Conservation (phyloP, 2,329 filamentous ascomycete species). For the Penicillium sp. region DNA sequence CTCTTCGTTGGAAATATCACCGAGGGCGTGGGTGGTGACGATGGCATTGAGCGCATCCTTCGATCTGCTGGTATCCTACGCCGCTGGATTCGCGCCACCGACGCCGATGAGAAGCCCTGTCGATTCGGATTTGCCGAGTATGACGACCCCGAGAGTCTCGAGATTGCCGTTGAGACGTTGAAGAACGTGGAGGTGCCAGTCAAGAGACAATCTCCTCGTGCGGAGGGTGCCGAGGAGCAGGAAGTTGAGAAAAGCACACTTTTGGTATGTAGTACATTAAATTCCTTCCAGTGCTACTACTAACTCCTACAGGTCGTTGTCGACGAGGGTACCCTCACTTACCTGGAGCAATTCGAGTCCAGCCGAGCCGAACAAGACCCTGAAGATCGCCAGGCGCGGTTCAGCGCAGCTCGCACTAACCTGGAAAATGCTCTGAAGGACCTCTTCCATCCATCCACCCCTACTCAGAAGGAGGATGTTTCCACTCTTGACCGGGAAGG, state of each 20-base stretch:
- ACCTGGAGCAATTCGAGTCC: conserved; percentile 78
- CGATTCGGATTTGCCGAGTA: conserved; percentile 96
- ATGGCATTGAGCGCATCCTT: conserved; percentile 76
- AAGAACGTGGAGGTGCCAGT: conserved; percentile 78
- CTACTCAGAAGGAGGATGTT: conserved; percentile 46
- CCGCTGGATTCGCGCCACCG: conserved; percentile 78
- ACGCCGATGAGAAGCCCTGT: conserved; percentile 77
- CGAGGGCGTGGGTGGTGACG: conserved; percentile 73
- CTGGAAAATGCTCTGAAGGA: conserved; percentile 69
- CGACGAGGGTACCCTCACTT: conserved; percentile 79
- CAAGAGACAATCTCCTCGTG: conserved; percentile 64
- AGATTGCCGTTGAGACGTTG: conserved; percentile 80
- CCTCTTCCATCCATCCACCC: conserved; percentile 67
- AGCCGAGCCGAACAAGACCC: conserved; percentile 64
- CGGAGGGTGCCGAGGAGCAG: conserved; percentile 47
- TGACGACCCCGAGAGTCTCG: conserved; percentile 85
- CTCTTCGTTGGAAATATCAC: conserved; percentile 88
- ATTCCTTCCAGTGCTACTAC: not conserved
- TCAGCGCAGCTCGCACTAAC: conserved; percentile 68
- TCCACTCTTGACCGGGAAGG: conserved; percentile 62
- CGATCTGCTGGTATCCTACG: conserved; percentile 74
- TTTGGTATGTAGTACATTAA: conserved; percentile 51
- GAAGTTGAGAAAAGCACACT: conserved; percentile 69
- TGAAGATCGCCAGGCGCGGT: conserved; percentile 63
- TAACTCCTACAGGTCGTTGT: conserved; percentile 59